phyloP scores from a whole-genome alignment of 2,329 filamentous ascomycete species.

The Pseudogymnoascus sp. region DNA sequence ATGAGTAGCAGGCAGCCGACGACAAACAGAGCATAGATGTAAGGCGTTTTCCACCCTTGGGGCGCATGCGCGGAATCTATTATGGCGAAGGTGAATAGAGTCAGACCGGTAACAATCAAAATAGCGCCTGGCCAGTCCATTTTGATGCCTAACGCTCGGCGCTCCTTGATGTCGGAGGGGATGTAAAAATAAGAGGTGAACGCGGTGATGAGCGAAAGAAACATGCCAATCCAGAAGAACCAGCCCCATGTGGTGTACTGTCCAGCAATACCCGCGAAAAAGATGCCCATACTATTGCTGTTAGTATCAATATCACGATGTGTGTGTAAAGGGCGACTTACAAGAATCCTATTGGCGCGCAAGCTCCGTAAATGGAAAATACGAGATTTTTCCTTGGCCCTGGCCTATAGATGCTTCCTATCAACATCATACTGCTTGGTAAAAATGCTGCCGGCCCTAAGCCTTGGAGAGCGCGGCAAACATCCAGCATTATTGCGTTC shows the following conservation, averaged over 20 bases:
- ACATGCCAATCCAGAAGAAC: conserved; percentile 61
- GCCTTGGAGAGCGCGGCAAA: conserved; percentile 66
- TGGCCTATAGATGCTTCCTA: conserved; percentile 57
- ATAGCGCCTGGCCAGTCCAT: conserved; percentile 64
- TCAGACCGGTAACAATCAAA: conserved; percentile 55
- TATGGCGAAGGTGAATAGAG: conserved; percentile 66
- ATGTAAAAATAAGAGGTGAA: conserved; percentile 40
- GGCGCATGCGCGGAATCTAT: conserved; percentile 64
- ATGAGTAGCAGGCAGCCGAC: conserved; percentile 53
- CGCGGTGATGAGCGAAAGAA: conserved; percentile 40
- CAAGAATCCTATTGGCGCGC: conserved; percentile 48
- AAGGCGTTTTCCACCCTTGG: conserved; percentile 63
- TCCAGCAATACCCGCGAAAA: conserved; percentile 53
- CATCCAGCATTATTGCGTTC: conserved; percentile 61
- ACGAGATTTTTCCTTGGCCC: conserved; percentile 62
- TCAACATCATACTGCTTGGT: conserved; percentile 57
- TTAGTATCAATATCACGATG: conserved; percentile 42
- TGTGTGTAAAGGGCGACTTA: conserved; percentile 40
- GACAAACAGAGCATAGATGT: conserved; percentile 58
- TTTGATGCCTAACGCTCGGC: conserved; percentile 31
- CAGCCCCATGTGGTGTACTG: conserved; percentile 54
- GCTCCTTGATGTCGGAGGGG: conserved; percentile 37
- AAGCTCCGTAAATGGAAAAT: conserved; percentile 48
- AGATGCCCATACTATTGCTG: conserved; percentile 47
- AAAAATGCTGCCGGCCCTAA: conserved; percentile 65